phyloP scores from a whole-genome alignment of 306 rosid species.

The Rubus parviflorus region DNA sequence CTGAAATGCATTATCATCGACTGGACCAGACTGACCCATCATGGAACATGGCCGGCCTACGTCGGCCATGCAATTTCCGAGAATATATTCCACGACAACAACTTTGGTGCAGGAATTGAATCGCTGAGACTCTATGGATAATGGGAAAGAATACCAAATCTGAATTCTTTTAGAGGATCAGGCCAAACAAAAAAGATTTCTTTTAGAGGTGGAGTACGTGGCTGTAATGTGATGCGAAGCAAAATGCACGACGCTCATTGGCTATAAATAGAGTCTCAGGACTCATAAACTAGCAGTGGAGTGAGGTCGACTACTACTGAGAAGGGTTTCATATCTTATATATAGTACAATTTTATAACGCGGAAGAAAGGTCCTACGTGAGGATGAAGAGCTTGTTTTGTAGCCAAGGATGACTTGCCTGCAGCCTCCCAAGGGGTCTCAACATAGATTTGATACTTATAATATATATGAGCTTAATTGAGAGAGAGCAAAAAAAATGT shows the following conservation, averaged over 20 bases:
- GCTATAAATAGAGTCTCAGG: slow-evolving; percentile 27
- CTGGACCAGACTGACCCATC: slow-evolving; percentile 20
- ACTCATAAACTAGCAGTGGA: not conserved
- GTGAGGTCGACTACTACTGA: not conserved
- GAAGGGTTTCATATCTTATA: not conserved
- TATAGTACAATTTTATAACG: too few relatives aligned
- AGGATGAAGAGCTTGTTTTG: slow-evolving; percentile 52
- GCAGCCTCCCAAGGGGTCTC: slow-evolving; percentile 28
- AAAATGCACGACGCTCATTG: slow-evolving; percentile 1
- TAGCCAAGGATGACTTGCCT: slow-evolving; percentile 78
- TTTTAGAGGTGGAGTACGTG: too few relatives aligned
- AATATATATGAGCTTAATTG: not conserved
- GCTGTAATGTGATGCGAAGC: not conserved
- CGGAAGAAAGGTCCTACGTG: slow-evolving; percentile 50
- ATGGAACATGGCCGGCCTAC: slow-evolving; percentile 33
- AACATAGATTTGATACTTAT: not conserved
- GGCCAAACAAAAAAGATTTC: too few relatives aligned
- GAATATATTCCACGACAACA: slow-evolving; percentile 40
- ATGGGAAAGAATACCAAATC: slow-evolving; percentile 1
- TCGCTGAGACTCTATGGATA: not conserved
- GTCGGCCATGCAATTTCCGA: slow-evolving; percentile 32
- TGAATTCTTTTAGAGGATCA: not conserved
- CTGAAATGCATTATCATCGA: not conserved
- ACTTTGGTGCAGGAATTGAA: slow-evolving; percentile 12
- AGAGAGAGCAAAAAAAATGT: not conserved